These are phyloP conservation scores for Escallonia rubra DNA, from an alignment of 129 eudicot species.

Conservation along the genomic window DNA sequence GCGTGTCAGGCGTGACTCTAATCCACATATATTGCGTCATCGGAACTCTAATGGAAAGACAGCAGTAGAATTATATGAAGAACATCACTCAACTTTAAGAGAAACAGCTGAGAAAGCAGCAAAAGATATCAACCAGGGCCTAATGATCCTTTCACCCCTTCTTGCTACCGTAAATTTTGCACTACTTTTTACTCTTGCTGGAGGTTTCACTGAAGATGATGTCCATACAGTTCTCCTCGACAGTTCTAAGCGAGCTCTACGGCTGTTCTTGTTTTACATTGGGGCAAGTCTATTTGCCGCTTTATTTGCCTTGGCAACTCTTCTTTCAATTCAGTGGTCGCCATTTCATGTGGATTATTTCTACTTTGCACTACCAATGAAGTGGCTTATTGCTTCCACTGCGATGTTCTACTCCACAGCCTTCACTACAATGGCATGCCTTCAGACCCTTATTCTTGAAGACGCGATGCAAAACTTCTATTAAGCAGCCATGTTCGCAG, in stretches of 20 bases:
- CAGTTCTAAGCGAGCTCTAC: neutral
- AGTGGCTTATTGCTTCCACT: neutral
- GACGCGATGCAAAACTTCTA: neutral
- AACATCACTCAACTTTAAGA: neutral
- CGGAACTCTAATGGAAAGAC: neutral
- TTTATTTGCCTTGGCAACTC: neutral
- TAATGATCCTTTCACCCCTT: neutral
- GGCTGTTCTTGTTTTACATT: neutral
- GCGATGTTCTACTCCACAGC: neutral
- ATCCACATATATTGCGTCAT: neutral
- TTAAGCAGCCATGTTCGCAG: neutral
- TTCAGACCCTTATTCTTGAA: neutral
- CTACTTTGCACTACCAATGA: neutral
- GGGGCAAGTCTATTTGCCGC: neutral
- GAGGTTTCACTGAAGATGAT: neutral
- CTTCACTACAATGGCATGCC: neutral
- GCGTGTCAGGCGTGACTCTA: neutral
- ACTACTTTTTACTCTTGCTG: neutral
- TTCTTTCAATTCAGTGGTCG: conserved; percentile 1
- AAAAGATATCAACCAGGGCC: conserved; percentile 2
- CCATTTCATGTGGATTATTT: conserved; percentile 1
- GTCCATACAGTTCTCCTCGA: neutral
- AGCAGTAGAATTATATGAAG: neutral
- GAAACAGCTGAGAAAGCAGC: neutral
- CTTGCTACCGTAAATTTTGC: neutral